Percentiles rank a stretch among this genome's conserved stretches.
phyloP scores from a whole-genome alignment of 805 yeast genomes.

The Hyphopichia homilentoma region DNA sequence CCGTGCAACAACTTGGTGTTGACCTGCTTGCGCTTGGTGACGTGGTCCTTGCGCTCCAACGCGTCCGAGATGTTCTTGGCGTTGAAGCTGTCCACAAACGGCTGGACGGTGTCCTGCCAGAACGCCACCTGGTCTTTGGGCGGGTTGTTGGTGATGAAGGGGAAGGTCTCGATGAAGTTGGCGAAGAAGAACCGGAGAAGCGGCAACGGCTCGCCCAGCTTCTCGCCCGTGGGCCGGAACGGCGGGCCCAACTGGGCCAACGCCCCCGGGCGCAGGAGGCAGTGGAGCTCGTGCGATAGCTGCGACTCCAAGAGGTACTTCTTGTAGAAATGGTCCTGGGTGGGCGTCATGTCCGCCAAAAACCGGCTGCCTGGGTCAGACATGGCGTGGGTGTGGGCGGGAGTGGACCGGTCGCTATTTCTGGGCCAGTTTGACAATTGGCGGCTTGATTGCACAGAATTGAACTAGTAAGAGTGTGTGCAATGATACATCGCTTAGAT shows the following conservation, averaged over 20 bases:
- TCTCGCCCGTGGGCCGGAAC: constrained; percentile 52
- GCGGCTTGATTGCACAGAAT: too few species aligned
- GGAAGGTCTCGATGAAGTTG: constrained; percentile 64
- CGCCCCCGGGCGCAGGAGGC: constrained; percentile 57
- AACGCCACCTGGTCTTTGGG: constrained; percentile 49
- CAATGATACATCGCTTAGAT: too few species aligned
- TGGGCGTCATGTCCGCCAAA: constrained; percentile 45
- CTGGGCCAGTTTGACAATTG: too few species aligned
- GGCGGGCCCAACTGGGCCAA: constrained; percentile 76
- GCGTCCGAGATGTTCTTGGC: constrained; percentile 66
- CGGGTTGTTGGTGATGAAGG: constrained; percentile 56
- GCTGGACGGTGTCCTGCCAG: constrained; percentile 79
- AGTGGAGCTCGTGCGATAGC: constrained; percentile 58
- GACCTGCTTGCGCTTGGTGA: constrained; percentile 59
- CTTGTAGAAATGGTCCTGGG: constrained; percentile 84
- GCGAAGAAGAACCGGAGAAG: constrained; percentile 62
- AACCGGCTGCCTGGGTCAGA: too few species aligned
- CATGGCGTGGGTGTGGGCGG: too few species aligned
- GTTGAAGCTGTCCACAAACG: constrained; percentile 77
- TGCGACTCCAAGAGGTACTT: constrained; percentile 69
- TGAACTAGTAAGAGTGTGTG: too few species aligned
- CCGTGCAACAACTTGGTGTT: constrained; percentile 60
- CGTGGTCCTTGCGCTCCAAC: constrained; percentile 70
- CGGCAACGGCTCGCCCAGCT: too few species aligned
- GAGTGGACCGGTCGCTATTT: too few species aligned